Base-by-base conservation (phyloP, 305 asterid species). In the Fraxinus sp. region DNA sequence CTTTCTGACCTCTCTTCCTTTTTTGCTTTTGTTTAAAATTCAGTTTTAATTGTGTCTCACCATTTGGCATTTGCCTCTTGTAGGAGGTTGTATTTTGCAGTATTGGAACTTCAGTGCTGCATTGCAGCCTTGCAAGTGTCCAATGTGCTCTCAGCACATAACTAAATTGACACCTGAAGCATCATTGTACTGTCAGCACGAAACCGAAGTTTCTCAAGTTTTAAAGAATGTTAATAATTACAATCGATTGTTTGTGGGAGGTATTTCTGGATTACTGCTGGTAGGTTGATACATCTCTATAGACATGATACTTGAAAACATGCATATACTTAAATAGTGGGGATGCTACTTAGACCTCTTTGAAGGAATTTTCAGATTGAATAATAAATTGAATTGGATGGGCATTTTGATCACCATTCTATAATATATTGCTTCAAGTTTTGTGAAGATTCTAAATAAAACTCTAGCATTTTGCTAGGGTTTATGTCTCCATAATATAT, bases 11-110 rank as follows among this genome's bases (percentile, higher is more conserved):
- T 20, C 18, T 46, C 11, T 39, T 76, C 66, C 9, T 16, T 33
- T 7, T 20, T 66, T 82, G 33, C 39, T 68, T 49, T 33, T 68
- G 7, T 10, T 28, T 16, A 28, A 20, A 32, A 9, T 52, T 32
- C 49, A 1, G 33, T 14, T 37, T 7, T 75, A 41, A n/a, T 26
- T 49, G 30, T 64, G 35, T 52, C 11, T 43, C 70, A 52, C 7
- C 11, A 64, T 74, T 35, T 73, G 8, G 30, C 49, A 3, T 79
- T 75, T 70, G 70, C 33, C 13, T 10, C 78, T 37, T 80, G 10
- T 87, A 94, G 98, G 98, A 62, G 89, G 94, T 76, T 94, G 97
- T 83, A 91, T 92, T 86, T 84, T 94, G 87, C 95, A 92, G 87
- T 94, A 92, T 77, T 94, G 98, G 97, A 88, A 92, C 87, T 92